Evolutionary conservation across 2,329 filamentous ascomycete species (phyloP).

Genomic region (Penicillium sp.): DNA sequence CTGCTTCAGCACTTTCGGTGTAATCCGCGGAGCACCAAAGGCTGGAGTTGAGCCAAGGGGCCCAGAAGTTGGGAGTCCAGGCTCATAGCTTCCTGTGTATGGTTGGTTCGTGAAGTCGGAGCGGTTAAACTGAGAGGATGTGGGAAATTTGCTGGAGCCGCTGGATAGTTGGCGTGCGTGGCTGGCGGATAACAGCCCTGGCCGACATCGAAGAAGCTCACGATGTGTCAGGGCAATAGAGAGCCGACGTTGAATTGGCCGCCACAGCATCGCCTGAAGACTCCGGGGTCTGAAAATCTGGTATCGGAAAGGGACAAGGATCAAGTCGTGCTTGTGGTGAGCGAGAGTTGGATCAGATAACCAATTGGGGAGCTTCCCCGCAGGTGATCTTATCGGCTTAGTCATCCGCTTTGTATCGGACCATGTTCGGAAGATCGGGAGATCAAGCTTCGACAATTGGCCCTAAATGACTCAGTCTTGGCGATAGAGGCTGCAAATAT

Average conservation of each 20-base stretch:
- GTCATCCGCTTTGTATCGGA: slow-evolving; percentile 11
- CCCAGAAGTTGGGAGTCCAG: slow-evolving; percentile 61
- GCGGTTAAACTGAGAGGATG: slow-evolving; percentile 55
- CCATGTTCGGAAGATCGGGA: not conserved
- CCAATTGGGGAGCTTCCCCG: slow-evolving; percentile 21
- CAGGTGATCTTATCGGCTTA: slow-evolving; percentile 28
- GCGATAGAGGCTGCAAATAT: too few species aligned
- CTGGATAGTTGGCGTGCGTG: slow-evolving; percentile 25
- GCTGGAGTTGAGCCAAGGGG: slow-evolving; percentile 61
- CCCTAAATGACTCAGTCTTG: too few species aligned
- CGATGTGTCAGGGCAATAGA: slow-evolving; percentile 23
- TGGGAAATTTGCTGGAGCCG: slow-evolving; percentile 37
- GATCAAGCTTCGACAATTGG: not conserved
- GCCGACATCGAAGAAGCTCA: slow-evolving; percentile 25
- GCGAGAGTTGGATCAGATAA: slow-evolving; percentile 19
- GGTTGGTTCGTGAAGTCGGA: slow-evolving; percentile 65
- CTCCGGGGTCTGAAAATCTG: not conserved
- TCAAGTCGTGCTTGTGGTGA: not conserved
- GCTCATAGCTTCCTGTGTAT: slow-evolving; percentile 64
- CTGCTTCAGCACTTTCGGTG: slow-evolving; percentile 72
- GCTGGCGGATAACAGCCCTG: slow-evolving; percentile 5
- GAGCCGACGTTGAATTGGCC: slow-evolving; percentile 29
- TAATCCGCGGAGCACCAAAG: slow-evolving; percentile 59
- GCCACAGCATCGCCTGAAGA: slow-evolving; percentile 32
- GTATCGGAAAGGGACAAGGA: not conserved